Conservation (phyloP, 1,284 basidiomycete species). For the Xanthoconium separans region DNA sequence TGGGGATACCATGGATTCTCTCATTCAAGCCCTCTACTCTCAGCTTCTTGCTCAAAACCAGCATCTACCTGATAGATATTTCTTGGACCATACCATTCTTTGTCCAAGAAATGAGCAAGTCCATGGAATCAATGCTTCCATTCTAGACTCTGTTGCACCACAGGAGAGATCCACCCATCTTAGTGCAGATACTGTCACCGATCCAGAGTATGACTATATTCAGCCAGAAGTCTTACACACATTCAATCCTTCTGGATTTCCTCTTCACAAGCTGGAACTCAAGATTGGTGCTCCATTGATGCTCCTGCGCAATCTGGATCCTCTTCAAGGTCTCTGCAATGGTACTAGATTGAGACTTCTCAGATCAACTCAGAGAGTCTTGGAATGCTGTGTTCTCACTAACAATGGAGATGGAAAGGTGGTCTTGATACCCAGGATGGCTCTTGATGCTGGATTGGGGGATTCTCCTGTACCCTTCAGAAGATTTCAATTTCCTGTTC, state of each 20-base stretch:
- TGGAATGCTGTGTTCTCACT: neutral
- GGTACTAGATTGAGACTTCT: neutral
- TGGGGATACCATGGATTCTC: no score
- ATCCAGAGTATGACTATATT: neutral
- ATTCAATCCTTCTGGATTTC: no score
- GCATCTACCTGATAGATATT: neutral
- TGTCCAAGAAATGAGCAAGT: neutral
- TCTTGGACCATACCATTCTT: neutral
- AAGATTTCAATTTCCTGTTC: conserved; percentile 31
- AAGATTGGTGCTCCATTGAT: neutral
- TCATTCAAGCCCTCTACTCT: no score
- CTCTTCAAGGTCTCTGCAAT: neutral
- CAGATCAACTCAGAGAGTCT: neutral
- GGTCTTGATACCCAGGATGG: neutral
- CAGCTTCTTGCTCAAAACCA: no score
- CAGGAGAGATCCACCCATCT: conserved; percentile 6
- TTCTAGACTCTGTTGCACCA: no score
- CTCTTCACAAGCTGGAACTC: neutral
- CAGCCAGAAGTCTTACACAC: neutral
- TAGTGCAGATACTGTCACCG: neutral
- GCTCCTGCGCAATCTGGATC: neutral
- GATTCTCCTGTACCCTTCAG: neutral
- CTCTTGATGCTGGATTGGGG: neutral
- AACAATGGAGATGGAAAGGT: neutral
- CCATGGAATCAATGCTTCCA: conserved; percentile 12